A percentile compares a stretch with the other conserved stretches of the same genome.
Evolutionary conservation across 2,329 filamentous ascomycete species (phyloP).

Genomic region (Calonectria henricotiae): DNA sequence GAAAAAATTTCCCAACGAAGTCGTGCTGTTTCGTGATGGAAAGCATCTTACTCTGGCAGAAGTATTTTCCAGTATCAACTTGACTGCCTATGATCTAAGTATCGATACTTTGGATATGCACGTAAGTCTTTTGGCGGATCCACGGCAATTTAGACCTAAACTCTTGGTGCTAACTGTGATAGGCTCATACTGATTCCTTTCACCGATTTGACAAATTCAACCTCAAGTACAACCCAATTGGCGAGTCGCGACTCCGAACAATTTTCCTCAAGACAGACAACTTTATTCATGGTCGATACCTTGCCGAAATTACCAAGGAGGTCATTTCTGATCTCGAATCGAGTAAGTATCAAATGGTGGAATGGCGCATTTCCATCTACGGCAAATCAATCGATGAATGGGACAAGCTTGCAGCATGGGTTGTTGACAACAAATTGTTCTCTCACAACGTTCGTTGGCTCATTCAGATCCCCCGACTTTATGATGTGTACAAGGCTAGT

Average conservation of each 20-base stretch:
- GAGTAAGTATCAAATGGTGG: conserved; percentile 99
- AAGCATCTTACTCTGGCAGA: conserved; percentile 92
- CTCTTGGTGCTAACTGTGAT: conserved; percentile 31
- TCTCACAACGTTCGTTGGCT: conserved; percentile 98
- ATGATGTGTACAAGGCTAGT: conserved; percentile 94
- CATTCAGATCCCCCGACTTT: conserved; percentile 94
- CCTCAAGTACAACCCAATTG: conserved; percentile 97
- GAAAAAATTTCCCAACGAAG: conserved; percentile 97
- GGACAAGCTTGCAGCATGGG: conserved; percentile 98
- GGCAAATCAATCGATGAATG: conserved; percentile 93
- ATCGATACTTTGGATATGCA: conserved; percentile 99
- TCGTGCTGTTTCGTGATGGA: conserved; percentile 92
- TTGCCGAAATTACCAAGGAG: conserved; percentile 98
- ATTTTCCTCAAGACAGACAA: conserved; percentile 99
- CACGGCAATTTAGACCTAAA: not conserved
- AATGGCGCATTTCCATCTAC: conserved; percentile 99
- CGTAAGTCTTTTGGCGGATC: conserved; percentile 67
- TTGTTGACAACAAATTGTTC: conserved; percentile 97
- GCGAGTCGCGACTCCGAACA: conserved; percentile 94
- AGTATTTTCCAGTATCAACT: conserved; percentile 97
- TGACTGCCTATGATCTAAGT: conserved; percentile 97
- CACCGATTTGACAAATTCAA: conserved; percentile 99
- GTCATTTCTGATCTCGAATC: conserved; percentile 97
- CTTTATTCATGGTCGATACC: conserved; percentile 93
- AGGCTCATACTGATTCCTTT: conserved; percentile 97